Evolutionary conservation across 2,329 filamentous ascomycete species (phyloP).

Genomic region (Trichoderma cornu-damae): DNA sequence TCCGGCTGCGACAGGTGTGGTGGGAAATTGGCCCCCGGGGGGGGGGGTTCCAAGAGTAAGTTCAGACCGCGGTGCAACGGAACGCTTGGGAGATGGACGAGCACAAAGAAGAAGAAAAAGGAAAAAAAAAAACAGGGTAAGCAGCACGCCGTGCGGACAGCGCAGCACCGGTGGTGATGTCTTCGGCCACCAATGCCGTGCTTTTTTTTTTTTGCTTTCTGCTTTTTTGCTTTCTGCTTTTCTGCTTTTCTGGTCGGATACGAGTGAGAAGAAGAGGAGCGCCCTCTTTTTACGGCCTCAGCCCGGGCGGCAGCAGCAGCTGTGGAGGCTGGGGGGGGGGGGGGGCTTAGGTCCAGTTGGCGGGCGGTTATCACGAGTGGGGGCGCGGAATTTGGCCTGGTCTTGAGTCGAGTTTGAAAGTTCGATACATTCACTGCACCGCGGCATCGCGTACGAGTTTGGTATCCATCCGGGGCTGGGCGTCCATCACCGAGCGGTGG

Average conservation of each 20-base stretch:
- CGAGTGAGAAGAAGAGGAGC: too few species aligned
- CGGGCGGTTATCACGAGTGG: slow-evolving; percentile 18
- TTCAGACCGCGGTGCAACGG: slow-evolving; percentile 12
- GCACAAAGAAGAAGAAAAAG: background rate
- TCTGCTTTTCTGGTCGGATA: slow-evolving; percentile 1
- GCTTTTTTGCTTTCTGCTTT: background rate
- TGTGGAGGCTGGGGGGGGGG: slow-evolving; percentile 18
- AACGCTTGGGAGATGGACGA: background rate
- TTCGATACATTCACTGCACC: too few species aligned
- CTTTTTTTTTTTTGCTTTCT: background rate
- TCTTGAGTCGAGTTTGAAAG: slow-evolving; percentile 1
- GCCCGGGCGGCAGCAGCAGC: slow-evolving; percentile 16
- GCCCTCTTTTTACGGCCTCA: slow-evolving; percentile 11
- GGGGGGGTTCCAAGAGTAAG: too few species aligned
- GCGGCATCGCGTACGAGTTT: slow-evolving; percentile 2
- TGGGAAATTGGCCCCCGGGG: slow-evolving; percentile 14
- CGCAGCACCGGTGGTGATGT: too few species aligned
- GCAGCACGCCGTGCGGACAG: too few species aligned
- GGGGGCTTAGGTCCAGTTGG: slow-evolving; percentile 17
- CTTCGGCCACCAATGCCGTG: too few species aligned
- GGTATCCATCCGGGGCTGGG: slow-evolving; percentile 13
- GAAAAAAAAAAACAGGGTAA: background rate
- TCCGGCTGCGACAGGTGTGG: slow-evolving; percentile 16
- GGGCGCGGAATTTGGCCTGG: slow-evolving; percentile 3
- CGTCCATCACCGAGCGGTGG: slow-evolving; percentile 2